Evolutionary conservation across 2,329 filamentous ascomycete species (phyloP).

Genomic region (Didymella segeticola): DNA sequence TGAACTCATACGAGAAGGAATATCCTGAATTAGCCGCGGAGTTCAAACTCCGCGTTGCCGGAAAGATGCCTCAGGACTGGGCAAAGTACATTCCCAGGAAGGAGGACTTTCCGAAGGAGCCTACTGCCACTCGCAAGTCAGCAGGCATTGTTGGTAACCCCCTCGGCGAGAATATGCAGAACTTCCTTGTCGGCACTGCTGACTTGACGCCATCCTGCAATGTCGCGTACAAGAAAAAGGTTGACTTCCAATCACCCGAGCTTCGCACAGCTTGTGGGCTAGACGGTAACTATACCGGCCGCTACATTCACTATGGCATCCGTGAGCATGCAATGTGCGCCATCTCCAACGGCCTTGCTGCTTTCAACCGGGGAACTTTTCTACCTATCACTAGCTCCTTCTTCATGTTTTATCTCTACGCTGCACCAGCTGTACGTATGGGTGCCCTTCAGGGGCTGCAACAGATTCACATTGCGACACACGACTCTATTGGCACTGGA

Average conservation of each 20-base stretch:
- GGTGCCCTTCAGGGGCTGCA: constrained; percentile 62
- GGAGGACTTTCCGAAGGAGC: constrained; percentile 53
- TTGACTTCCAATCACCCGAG: constrained; percentile 55
- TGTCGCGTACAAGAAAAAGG: constrained; percentile 60
- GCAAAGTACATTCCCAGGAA: constrained; percentile 55
- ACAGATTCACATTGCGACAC: constrained; percentile 65
- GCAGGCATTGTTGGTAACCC: constrained; percentile 60
- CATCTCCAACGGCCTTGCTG: constrained; percentile 62
- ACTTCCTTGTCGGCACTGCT: constrained; percentile 77
- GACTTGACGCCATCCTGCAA: constrained; percentile 61
- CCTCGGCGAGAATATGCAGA: constrained; percentile 80
- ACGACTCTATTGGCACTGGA: constrained; percentile 64
- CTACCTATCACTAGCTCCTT: constrained; percentile 64
- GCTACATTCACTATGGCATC: constrained; percentile 55
- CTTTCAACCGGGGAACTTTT: constrained; percentile 52
- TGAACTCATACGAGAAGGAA: constrained; percentile 52
- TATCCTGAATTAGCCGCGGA: constrained; percentile 59
- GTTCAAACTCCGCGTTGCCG: constrained; percentile 56
- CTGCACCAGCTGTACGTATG: constrained; percentile 66
- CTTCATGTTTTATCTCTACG: constrained; percentile 62
- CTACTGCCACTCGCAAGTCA: constrained; percentile 59
- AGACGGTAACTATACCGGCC: constrained; percentile 61
- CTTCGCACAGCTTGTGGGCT: constrained; percentile 52
- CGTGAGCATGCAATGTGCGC: constrained; percentile 43
- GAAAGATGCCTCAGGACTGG: constrained; percentile 58